Evolutionary conservation across 2,329 filamentous ascomycete species (phyloP).

Genomic region (Fusarium pilosicola): DNA sequence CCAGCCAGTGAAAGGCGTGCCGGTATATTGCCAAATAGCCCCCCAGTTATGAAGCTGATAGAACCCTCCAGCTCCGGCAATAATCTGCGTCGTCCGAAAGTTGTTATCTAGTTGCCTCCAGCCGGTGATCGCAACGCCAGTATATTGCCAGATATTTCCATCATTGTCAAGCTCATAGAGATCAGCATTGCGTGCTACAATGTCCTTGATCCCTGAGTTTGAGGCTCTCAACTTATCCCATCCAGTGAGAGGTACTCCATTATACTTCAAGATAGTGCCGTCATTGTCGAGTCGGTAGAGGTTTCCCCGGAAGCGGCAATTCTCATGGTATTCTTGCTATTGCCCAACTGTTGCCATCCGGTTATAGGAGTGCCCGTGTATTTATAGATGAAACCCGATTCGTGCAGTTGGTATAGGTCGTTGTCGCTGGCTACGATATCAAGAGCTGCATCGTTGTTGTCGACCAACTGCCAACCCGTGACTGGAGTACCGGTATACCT

Average conservation of each 20-base stretch:
- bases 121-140: neutral
- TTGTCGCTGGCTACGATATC: neutral
- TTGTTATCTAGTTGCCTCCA: neutral
- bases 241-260: neutral
- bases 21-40: neutral
- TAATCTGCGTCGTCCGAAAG: neutral
- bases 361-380: neutral
- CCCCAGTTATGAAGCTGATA: neutral
- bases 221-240: neutral
- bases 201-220: neutral
- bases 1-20: neutral
- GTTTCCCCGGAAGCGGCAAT: neutral
- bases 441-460: neutral
- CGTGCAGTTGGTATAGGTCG: neutral
- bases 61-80: neutral
- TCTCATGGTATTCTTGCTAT: neutral
- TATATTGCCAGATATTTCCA: neutral
- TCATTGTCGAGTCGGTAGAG: neutral
- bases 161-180: neutral
- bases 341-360: neutral
- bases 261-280: neutral
- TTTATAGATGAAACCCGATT: neutral
- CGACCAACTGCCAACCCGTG: neutral
- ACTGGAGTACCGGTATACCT: neutral
- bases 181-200: neutral